Evolutionary conservation across 116 monocot species (phyloP).

Genomic region (Papilionanthe hybrid): DNA sequence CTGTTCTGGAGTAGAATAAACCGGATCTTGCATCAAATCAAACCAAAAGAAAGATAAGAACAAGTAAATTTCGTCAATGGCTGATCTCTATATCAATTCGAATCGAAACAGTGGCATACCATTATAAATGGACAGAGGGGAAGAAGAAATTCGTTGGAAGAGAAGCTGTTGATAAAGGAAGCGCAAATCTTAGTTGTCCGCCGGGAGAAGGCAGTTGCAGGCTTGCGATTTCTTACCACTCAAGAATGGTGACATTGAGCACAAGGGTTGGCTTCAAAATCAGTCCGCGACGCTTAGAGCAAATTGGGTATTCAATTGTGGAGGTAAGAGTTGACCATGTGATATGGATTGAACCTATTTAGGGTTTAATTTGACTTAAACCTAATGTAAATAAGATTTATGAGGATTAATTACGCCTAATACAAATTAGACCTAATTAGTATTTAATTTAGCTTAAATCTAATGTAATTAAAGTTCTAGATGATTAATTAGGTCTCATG

Average conservation of each 20-base stretch:
- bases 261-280: neutral
- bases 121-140: neutral
- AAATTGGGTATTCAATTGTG: neutral
- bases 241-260: neutral
- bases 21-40: slow-evolving; percentile 64
- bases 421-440: no score
- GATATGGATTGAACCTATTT: no score
- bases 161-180: neutral
- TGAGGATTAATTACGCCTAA: no score
- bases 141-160: no score
- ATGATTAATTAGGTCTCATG: no score
- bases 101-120: neutral
- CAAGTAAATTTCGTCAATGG: neutral
- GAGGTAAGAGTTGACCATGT: no score
- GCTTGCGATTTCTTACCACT: neutral
- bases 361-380: no score
- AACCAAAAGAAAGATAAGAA: neutral
- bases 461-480: no score
- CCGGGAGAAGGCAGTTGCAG: neutral
- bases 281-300: neutral
- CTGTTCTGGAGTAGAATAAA: slow-evolving; percentile 96
- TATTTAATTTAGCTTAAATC: no score
- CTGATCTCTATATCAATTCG: neutral
- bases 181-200: neutral
- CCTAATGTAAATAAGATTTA: no score